These are phyloP conservation scores for Echria macrotheca DNA, from an alignment of 495 filamentous ascomycete species.

Conservation along the genomic window DNA sequence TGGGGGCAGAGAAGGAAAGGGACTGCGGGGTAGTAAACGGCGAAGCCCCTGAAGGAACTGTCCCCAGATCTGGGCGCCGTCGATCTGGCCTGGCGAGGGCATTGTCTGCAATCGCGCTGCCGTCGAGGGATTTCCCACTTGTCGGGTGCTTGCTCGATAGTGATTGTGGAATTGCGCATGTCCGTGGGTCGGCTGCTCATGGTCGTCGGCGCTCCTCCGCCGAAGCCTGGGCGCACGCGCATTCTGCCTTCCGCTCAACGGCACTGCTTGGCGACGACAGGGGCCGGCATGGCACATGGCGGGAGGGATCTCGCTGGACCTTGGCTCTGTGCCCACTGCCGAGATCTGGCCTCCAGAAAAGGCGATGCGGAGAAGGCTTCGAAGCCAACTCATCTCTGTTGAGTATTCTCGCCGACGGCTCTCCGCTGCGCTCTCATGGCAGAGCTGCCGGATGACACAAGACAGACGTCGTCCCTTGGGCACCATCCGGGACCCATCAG, in stretches of 20 bases:
- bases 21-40: not conserved
- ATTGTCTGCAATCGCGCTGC: not conserved
- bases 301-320: not conserved
- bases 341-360: not conserved
- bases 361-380: not conserved
- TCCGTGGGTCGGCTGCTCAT: not conserved
- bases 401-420: no score
- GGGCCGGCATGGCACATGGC: not conserved
- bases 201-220: not conserved
- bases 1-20: not conserved
- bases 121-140: not conserved
- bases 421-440: no score
- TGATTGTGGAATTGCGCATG: slow-evolving; percentile 1
- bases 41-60: not conserved
- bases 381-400: no score
- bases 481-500: no score
- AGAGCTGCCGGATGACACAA: no score
- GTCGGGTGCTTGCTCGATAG: not conserved
- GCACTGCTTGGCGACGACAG: not conserved
- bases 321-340: not conserved
- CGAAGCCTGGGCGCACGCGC: not conserved
- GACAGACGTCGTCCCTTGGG: no score
- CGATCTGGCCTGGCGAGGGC: not conserved
- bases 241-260: not conserved
- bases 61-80: slow-evolving; percentile 9